These are phyloP conservation scores for Penicillium lagena DNA, from an alignment of 495 filamentous ascomycete species.

Conservation along the genomic window DNA sequence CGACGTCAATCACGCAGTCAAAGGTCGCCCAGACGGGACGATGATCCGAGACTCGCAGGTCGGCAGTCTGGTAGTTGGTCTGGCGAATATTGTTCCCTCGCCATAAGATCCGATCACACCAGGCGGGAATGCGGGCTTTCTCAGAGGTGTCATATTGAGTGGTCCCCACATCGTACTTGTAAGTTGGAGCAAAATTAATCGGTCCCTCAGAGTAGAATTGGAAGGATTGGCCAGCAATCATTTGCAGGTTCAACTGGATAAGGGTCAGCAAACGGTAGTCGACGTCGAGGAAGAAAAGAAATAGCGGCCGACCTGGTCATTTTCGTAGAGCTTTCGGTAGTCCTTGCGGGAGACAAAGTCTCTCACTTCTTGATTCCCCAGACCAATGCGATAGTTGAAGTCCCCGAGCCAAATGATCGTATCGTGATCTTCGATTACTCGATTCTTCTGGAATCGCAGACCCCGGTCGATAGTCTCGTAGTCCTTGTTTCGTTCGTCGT, in stretches of 20 bases:
- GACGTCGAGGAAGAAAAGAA: not conserved
- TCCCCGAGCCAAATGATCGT: conserved; percentile 96
- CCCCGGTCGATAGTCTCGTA: conserved; percentile 86
- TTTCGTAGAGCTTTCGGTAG: conserved; percentile 75
- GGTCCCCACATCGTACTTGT: conserved; percentile 85
- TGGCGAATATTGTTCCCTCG: conserved; percentile 81
- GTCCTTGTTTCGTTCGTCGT: conserved; percentile 90
- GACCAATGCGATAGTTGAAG: conserved; percentile 96
- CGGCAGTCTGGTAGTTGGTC: conserved; percentile 68
- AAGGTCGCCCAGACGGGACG: conserved; percentile 88
- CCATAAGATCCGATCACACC: conserved; percentile 89
- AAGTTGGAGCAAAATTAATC: conserved; percentile 85
- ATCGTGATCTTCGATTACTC: conserved; percentile 87
- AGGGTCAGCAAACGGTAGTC: not conserved
- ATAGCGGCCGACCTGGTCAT: conserved; percentile 69
- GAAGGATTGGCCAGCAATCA: conserved; percentile 86
- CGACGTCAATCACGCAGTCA: conserved; percentile 68
- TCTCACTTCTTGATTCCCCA: conserved; percentile 72
- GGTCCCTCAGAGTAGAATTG: conserved; percentile 83
- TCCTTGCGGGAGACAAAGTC: conserved; percentile 64
- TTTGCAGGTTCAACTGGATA: conserved; percentile 80
- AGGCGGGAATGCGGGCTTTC: conserved; percentile 90
- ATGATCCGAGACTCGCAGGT: conserved; percentile 86
- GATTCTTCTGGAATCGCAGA: conserved; percentile 82
- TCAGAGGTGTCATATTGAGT: conserved; percentile 93